phyloP scores from a whole-genome alignment of 169 alveolate species.

The Cryptosporidium bovis region DNA sequence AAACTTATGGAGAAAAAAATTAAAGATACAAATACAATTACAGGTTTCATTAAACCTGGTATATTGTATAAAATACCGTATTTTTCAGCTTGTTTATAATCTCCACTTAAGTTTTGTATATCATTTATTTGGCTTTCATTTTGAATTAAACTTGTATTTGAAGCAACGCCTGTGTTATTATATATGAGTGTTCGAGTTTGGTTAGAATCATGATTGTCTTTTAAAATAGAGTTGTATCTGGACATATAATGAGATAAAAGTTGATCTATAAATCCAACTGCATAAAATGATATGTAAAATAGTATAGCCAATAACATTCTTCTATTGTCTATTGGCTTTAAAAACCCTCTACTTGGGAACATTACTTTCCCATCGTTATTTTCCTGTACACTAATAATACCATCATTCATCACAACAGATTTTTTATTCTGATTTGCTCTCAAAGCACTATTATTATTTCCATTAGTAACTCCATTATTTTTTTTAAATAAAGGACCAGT shows the following conservation, averaged over 20 bases:
- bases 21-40: slow-evolving; percentile 23
- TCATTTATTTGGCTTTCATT: not conserved
- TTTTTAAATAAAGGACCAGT: not conserved
- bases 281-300: slow-evolving; percentile 51
- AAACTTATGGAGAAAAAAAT: slow-evolving; percentile 30
- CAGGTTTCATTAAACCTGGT: slow-evolving; percentile 56
- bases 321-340: slow-evolving; percentile 31
- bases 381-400: not conserved
- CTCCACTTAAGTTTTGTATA: not conserved
- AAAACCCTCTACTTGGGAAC: slow-evolving; percentile 43
- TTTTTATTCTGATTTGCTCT: not conserved
- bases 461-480: not conserved
- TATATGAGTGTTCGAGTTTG: slow-evolving; percentile 36
- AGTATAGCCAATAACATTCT: slow-evolving; percentile 60
- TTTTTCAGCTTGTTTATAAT: not conserved
- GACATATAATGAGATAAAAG: slow-evolving; percentile 12
- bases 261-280: slow-evolving; percentile 63
- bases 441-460: not conserved
- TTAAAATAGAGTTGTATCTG: too few species aligned
- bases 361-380: not conserved
- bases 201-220: not conserved
- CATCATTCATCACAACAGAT: not conserved
- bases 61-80: slow-evolving; percentile 48
- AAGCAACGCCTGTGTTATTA: not conserved
- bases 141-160: not conserved